Conservation (phyloP, 1,284 basidiomycete genomes). For the Waitea zeae region DNA sequence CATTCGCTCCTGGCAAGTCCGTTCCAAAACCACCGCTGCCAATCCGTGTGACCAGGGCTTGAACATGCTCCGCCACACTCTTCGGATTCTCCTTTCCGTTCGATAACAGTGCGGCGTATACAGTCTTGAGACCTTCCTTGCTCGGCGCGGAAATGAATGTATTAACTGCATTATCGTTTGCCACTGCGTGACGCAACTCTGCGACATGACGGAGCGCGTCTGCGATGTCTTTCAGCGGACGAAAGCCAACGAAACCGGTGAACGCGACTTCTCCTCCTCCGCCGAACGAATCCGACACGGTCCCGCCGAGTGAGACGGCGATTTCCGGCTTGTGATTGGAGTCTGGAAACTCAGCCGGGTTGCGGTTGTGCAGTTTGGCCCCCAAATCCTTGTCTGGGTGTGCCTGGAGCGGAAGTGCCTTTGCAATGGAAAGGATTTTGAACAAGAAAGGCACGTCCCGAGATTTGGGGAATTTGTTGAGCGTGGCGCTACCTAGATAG, state of each 20-base stretch:
- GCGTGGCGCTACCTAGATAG: conserved; percentile 18
- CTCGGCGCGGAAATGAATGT: conserved; percentile 16
- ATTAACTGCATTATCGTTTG: conserved; percentile 15
- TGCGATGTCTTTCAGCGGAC: conserved; percentile 26
- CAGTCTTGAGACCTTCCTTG: conserved; percentile 16
- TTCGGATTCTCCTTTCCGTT: conserved; percentile 18
- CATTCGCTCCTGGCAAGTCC: conserved; percentile 13
- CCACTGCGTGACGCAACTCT: conserved; percentile 23
- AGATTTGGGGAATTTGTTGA: conserved; percentile 18
- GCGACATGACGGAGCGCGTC: conserved; percentile 28
- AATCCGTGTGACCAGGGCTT: conserved; percentile 16
- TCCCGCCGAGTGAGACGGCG: conserved; percentile 41
- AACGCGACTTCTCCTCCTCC: conserved; percentile 19
- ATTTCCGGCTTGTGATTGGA: conserved; percentile 53
- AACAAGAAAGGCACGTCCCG: conserved; percentile 32
- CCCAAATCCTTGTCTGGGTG: conserved; percentile 46
- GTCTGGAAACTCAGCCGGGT: conserved; percentile 31
- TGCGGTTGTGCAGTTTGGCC: conserved; percentile 26
- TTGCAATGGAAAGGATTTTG: conserved; percentile 43
- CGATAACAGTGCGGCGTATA: conserved; percentile 30
- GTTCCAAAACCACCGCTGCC: conserved; percentile 9
- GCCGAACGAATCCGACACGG: background rate
- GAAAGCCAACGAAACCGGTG: conserved; percentile 43
- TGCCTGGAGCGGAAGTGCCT: conserved; percentile 53
- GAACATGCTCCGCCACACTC: conserved; percentile 18